Percentiles rank a stretch among this genome's conserved stretches.
Conservation (phyloP, 176 grass and related monocot species). For the Musa beccarii region DNA sequence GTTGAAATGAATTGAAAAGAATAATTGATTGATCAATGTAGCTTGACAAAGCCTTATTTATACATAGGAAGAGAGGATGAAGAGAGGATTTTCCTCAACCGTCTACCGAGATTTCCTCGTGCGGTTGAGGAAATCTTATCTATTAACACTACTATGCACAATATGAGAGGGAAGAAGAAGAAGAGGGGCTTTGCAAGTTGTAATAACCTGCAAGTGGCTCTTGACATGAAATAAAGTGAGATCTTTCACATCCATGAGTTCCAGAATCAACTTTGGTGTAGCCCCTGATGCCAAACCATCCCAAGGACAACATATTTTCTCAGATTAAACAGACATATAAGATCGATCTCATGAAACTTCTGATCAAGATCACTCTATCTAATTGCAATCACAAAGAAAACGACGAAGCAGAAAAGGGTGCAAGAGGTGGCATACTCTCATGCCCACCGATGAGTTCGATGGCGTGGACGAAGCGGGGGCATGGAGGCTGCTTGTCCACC, state of each 20-base stretch:
- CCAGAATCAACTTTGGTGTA: conserved; percentile 42
- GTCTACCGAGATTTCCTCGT: too few species aligned
- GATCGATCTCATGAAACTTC: background rate
- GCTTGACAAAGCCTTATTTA: too few species aligned
- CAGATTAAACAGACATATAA: background rate
- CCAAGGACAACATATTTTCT: background rate
- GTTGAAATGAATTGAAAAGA: too few species aligned
- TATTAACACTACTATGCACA: background rate
- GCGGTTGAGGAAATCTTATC: too few species aligned
- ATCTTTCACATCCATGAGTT: conserved; percentile 50
- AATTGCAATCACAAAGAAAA: background rate
- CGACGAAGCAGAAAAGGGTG: background rate
- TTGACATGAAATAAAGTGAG: conserved; percentile 46
- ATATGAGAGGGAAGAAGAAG: background rate
- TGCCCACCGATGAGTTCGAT: conserved; percentile 37
- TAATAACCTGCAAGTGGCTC: conserved; percentile 36
- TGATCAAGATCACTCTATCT: background rate
- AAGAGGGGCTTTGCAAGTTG: too few species aligned
- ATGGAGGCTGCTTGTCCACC: conserved; percentile 44
- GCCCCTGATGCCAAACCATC: conserved; percentile 25
- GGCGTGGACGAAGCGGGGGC: conserved; percentile 39
- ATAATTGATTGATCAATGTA: too few species aligned
- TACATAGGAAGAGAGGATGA: too few species aligned
- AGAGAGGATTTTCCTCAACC: too few species aligned
- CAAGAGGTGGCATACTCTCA: conserved; percentile 28